phyloP scores from a whole-genome alignment of 352 stramenopile species.

The Phytopythium chamaehyphon region DNA sequence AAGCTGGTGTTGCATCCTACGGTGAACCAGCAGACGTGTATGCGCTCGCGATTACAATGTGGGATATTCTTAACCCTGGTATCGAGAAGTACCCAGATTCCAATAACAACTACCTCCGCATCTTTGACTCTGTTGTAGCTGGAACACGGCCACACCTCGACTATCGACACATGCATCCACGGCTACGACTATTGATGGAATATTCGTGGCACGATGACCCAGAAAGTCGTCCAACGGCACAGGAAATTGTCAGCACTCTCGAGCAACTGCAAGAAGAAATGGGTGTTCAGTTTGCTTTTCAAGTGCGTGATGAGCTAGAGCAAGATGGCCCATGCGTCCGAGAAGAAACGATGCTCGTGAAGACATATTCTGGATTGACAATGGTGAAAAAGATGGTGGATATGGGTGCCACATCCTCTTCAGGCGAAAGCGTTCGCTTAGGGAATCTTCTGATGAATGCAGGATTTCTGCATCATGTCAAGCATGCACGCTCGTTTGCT shows the following conservation, averaged over 20 bases:
- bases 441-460: slow-evolving; percentile 60
- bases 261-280: slow-evolving; percentile 49
- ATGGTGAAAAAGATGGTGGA: slow-evolving; percentile 33
- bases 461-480: slow-evolving; percentile 48
- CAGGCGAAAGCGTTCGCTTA: slow-evolving; percentile 36
- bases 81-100: slow-evolving; percentile 41
- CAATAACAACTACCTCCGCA: slow-evolving; percentile 47
- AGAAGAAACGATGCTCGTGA: slow-evolving; percentile 9
- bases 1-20: slow-evolving; percentile 39
- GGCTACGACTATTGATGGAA: slow-evolving; percentile 30
- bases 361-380: slow-evolving; percentile 25
- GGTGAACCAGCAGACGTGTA: slow-evolving; percentile 69
- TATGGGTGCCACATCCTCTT: slow-evolving; percentile 28
- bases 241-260: slow-evolving; percentile 35
- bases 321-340: slow-evolving; percentile 14
- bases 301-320: slow-evolving; percentile 30
- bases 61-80: slow-evolving; percentile 56
- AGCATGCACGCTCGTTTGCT: slow-evolving; percentile 39
- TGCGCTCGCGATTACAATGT: slow-evolving; percentile 66
- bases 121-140: slow-evolving; percentile 45
- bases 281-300: slow-evolving; percentile 27
- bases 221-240: slow-evolving; percentile 28
- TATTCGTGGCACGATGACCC: slow-evolving; percentile 38
- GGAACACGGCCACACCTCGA: slow-evolving; percentile 33
- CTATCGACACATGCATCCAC: slow-evolving; percentile 16